Base-by-base conservation (phyloP, 2,329 filamentous ascomycete genomes). In the Zalaria sp. region DNA sequence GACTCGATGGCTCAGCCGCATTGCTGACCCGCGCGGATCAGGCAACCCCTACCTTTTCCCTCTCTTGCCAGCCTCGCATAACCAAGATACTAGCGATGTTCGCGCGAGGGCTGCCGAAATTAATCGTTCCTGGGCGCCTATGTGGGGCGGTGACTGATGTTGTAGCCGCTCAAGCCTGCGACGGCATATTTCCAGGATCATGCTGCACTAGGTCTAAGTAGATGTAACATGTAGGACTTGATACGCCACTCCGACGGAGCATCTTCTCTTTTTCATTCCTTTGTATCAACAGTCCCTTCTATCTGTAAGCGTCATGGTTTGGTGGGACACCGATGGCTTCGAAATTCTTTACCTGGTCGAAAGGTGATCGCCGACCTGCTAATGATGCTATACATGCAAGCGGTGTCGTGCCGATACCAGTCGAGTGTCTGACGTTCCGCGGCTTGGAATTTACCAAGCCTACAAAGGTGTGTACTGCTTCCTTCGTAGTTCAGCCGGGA, bases 321-420 rank as follows among this genome's bases (percentile, higher is more conserved):
- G 29, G 29, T 7, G 29, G 7, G n/a, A 32, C 8, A n/a, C 41
- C 32, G 28, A 65, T 65, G 60, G 55, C 53, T 6, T 56, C 62
- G 25, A 63, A 61, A 40, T 60, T 66, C 46, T 63, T 64, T 39
- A 64, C 62, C 37, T 66, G 65, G 64, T 63, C 61, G 9, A 66
- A 63, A 42, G 54, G 54, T 52, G 62, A 49, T 51, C 58, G 52
- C 49, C 57, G 44, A 39, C 50, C 49, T 47, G 55, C 49, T 11
- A 28, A 39, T 25, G 61, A 62, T 40, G 45, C 52, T 10, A 56
- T 61, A 46, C 57, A 54, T 6, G 59, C 57, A 2, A 56, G 59
- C n/a, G 62, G 60, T 5, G 49, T 65, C 29, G 49, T 65, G 5
- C 50, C 61, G 5, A 63, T 65, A 26, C 52, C 53, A 11, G 50